phyloP scores from a whole-genome alignment of 805 yeast species.

The Starmerella khaoyaiensis region DNA sequence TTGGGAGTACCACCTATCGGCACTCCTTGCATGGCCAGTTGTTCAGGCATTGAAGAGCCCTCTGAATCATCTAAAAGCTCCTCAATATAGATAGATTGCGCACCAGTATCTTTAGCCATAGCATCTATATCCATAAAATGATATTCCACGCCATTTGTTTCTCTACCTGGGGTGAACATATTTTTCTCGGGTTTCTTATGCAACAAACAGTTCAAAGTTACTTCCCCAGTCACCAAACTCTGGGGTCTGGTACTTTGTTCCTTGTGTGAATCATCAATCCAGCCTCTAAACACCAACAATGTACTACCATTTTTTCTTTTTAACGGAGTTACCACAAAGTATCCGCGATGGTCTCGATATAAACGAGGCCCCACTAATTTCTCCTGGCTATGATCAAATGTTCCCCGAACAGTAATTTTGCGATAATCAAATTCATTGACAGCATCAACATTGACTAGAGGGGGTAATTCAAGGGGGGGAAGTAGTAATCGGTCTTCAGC shows the following conservation, averaged over 20 bases:
- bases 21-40: constrained; percentile 68
- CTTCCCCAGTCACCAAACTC: constrained; percentile 60
- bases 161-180: constrained; percentile 57
- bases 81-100: constrained; percentile 66
- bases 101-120: constrained; percentile 56
- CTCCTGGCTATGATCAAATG: constrained; percentile 72
- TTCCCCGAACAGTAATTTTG: constrained; percentile 61
- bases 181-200: constrained; percentile 55
- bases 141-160: constrained; percentile 53
- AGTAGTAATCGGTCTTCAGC: constrained; percentile 72
- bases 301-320: constrained; percentile 66
- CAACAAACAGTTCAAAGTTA: constrained; percentile 60
- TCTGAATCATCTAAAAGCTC: constrained; percentile 45
- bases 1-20: constrained; percentile 79
- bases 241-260: constrained; percentile 49
- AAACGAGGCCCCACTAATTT: constrained; percentile 85
- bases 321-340: constrained; percentile 69
- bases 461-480: constrained; percentile 61
- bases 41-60: constrained; percentile 28
- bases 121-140: constrained; percentile 69
- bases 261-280: constrained; percentile 55
- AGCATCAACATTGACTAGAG: constrained; percentile 41
- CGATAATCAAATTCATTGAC: constrained; percentile 71
- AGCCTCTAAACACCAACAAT: constrained; percentile 77
- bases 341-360: constrained; percentile 61